These are phyloP conservation scores for Pilatotrama ljubarskyi DNA, from an alignment of 768 basidiomycete species.

Conservation along the genomic window DNA sequence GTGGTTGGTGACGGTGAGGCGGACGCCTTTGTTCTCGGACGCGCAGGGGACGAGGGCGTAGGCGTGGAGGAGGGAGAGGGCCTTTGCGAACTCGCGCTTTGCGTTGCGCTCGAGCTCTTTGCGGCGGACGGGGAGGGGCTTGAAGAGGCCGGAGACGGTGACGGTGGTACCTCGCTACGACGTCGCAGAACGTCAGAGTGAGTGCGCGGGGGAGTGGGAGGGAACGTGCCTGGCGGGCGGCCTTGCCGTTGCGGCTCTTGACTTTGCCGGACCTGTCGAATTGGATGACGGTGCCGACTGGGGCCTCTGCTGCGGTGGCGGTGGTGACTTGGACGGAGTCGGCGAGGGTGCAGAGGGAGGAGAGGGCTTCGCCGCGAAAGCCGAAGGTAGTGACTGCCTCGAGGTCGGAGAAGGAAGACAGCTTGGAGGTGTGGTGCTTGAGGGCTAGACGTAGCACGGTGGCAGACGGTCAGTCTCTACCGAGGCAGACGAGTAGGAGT, in stretches of 20 bases:
- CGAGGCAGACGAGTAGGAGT: too few relatives aligned
- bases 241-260: conserved; percentile 49
- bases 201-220: background rate
- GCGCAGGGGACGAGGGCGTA: conserved; percentile 88
- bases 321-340: conserved; percentile 73
- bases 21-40: conserved; percentile 55
- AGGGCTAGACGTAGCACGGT: too few relatives aligned
- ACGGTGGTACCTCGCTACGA: conserved; percentile 86
- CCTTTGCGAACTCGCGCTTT: conserved; percentile 89
- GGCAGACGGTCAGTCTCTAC: too few relatives aligned
- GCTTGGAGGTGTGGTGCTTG: conserved; percentile 94
- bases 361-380: conserved; percentile 94
- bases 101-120: conserved; percentile 89
- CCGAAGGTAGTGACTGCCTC: conserved; percentile 79
- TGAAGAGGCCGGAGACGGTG: conserved; percentile 68
- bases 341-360: conserved; percentile 85
- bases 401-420: conserved; percentile 74
- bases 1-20: conserved; percentile 73
- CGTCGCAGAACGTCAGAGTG: background rate
- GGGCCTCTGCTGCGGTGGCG: conserved; percentile 65
- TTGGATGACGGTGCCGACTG: conserved; percentile 79
- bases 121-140: conserved; percentile 82
- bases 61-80: conserved; percentile 75
- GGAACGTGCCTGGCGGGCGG: conserved; percentile 72
- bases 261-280: conserved; percentile 68